phyloP scores from a whole-genome alignment of 495 filamentous ascomycete genomes.

The Terfezia boudieri region DNA sequence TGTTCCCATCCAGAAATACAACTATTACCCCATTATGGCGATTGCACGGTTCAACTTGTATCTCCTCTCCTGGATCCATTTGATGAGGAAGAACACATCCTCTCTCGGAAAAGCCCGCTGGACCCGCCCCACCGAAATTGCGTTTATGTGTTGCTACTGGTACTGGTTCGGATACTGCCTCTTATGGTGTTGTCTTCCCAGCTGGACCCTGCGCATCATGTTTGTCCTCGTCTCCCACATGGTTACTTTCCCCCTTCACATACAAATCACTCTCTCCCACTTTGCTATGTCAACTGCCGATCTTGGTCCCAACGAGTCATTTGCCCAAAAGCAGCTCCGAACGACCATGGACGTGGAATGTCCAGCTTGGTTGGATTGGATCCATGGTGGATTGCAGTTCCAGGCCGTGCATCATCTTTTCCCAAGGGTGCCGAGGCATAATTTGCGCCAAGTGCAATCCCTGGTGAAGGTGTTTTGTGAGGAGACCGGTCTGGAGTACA shows the following conservation, averaged over 20 bases:
- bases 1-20: conserved; percentile 25
- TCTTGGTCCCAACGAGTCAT: conserved; percentile 26
- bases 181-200: conserved; percentile 23
- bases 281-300: conserved; percentile 29
- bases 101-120: conserved; percentile 24
- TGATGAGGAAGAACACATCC: conserved; percentile 20
- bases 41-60: conserved; percentile 31
- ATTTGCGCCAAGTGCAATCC: conserved; percentile 23
- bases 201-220: conserved; percentile 23
- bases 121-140: conserved; percentile 26
- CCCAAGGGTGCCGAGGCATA: conserved; percentile 26
- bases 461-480: conserved; percentile 25
- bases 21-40: conserved; percentile 31
- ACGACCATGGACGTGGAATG: conserved; percentile 31
- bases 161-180: conserved; percentile 26
- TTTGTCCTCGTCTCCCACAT: conserved; percentile 28
- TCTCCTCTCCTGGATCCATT: conserved; percentile 26
- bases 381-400: conserved; percentile 29
- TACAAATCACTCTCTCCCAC: conserved; percentile 32
- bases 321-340: conserved; percentile 27
- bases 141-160: conserved; percentile 25
- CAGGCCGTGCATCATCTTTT: conserved; percentile 30
- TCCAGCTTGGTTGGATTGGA: conserved; percentile 27
- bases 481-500: conserved; percentile 25
- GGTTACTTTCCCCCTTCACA: conserved; percentile 28